A percentile compares a stretch with the other conserved stretches of the same genome.
These are phyloP conservation scores for Kodamaea fukazawae DNA, from an alignment of 805 yeast genomes.

Conservation along the genomic window DNA sequence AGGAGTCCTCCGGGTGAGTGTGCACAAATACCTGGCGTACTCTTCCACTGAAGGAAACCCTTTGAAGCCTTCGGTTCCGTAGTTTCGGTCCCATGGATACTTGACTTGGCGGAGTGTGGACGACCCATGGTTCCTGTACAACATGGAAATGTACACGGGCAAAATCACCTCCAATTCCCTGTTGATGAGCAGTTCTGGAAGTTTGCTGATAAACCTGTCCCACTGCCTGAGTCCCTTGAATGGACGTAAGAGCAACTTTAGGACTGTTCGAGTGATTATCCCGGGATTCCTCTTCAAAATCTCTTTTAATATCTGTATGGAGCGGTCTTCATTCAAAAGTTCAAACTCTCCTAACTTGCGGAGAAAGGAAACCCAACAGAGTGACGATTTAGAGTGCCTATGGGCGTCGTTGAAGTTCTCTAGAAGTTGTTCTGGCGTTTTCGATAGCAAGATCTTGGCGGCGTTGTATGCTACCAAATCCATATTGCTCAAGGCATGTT, in stretches of 20 bases:
- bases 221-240: constrained; percentile 22
- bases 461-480: constrained; percentile 23
- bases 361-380: constrained; percentile 35
- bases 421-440: constrained; percentile 34
- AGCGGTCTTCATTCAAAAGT: constrained; percentile 28
- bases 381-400: constrained; percentile 23
- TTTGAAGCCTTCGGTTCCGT: constrained; percentile 4
- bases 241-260: constrained; percentile 30
- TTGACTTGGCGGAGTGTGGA: constrained; percentile 3
- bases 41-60: constrained; percentile 13
- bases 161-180: constrained; percentile 17
- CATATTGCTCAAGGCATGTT: constrained; percentile 11
- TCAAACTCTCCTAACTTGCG: constrained; percentile 31
- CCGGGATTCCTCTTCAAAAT: constrained; percentile 20
- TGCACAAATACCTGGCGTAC: constrained; percentile 30
- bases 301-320: constrained; percentile 25
- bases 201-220: constrained; percentile 17
- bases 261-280: constrained; percentile 33
- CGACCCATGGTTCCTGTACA: constrained; percentile 17
- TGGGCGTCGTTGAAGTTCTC: constrained; percentile 30
- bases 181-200: constrained; percentile 5
- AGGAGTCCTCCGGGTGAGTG: constrained; percentile 22
- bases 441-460: constrained; percentile 26
- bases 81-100: constrained; percentile 16
- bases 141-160: constrained; percentile 20